Percentiles rank a stretch among this genome's conserved stretches.
Evolutionary conservation across 1,284 basidiomycete species (phyloP).

Genomic region (Laetiporus sulphureus): DNA sequence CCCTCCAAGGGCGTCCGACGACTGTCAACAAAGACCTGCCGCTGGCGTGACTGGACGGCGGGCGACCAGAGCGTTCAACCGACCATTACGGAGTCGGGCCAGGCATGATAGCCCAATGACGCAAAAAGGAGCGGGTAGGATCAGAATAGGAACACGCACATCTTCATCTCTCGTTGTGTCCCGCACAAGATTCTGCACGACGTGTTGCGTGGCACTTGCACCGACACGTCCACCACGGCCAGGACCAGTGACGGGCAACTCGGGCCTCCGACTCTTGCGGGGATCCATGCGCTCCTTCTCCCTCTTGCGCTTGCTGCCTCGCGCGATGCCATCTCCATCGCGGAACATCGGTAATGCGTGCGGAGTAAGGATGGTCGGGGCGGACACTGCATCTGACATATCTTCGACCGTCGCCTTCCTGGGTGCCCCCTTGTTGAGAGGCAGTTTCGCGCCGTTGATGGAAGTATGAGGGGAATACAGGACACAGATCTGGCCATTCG

Average conservation of each 20-base stretch:
- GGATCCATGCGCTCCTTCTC: slow-evolving; percentile 87
- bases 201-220: slow-evolving; percentile 89
- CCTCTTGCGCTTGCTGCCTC: slow-evolving; percentile 76
- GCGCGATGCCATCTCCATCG: slow-evolving; percentile 62
- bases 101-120: slow-evolving; percentile 11
- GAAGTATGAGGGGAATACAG: slow-evolving; percentile 87
- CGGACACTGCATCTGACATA: slow-evolving; percentile 77
- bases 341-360: slow-evolving; percentile 87
- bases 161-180: slow-evolving; percentile 88
- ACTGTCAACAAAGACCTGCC: too few relatives aligned
- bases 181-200: slow-evolving; percentile 89
- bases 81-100: too few relatives aligned
- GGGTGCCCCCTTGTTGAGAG: slow-evolving; percentile 71
- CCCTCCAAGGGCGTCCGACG: too few relatives aligned
- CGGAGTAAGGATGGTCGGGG: slow-evolving; percentile 82
- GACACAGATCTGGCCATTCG: slow-evolving; percentile 85
- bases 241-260: slow-evolving; percentile 86
- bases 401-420: slow-evolving; percentile 75
- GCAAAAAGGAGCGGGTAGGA: slow-evolving; percentile 7
- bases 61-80: too few relatives aligned
- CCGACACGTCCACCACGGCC: slow-evolving; percentile 93
- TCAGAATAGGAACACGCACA: slow-evolving; percentile 51
- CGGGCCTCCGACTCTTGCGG: slow-evolving; percentile 84
- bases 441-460: slow-evolving; percentile 85
- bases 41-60: too few relatives aligned